Evolutionary conservation across 2,329 filamentous ascomycete genomes (phyloP), one percentile per base, ranked within the genome.

Genomic region (Calonectria montana): DNA sequence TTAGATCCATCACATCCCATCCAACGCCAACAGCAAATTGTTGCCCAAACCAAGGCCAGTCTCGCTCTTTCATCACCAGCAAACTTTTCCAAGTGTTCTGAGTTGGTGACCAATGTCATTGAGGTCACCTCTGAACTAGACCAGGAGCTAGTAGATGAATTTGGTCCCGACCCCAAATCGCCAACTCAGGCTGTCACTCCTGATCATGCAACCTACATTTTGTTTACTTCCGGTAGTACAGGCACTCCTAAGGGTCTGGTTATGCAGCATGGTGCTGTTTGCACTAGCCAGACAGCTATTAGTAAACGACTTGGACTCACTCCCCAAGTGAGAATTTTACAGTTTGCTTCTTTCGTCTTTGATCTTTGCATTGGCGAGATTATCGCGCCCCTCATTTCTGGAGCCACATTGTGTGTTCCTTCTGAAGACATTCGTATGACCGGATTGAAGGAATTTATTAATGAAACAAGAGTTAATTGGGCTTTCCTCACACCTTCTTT

Each of bases 151-250:
- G 12, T 16, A 6, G 53, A 57, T 37, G 53, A 57, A 37, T 57
- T 57, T 25, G 53, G 53, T 21, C 12, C 8, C 6, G 29, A 57
- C 12, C 53, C 53, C 2, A 5, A 37, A 12, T n/a, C 53, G 4
- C 53, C 53, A 15, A 13, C 53, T 21, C 8, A 21, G 31, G 5
- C 8, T 35, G n/a, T 37, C 2, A 35, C 21, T 37, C 53, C 53
- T 23, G 31, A 57, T 13, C 43, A 70, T 6, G 67, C 74, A 0
- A 72, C 76, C 0, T 73, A 78, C 7, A 48, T 73, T 6, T 76
- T 79, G 3, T 79, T 72, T 21, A 79, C 77, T 2, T 79, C 76
- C 0, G 77, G 77, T 2, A 79, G 77, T 12, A 79, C 77, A 0
- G 77, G 77, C 21, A 77, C 48, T 2, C 73, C 77, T 0, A 79